Base-by-base conservation (phyloP, 2,329 filamentous ascomycete species). In the Penicillium brasilianum region DNA sequence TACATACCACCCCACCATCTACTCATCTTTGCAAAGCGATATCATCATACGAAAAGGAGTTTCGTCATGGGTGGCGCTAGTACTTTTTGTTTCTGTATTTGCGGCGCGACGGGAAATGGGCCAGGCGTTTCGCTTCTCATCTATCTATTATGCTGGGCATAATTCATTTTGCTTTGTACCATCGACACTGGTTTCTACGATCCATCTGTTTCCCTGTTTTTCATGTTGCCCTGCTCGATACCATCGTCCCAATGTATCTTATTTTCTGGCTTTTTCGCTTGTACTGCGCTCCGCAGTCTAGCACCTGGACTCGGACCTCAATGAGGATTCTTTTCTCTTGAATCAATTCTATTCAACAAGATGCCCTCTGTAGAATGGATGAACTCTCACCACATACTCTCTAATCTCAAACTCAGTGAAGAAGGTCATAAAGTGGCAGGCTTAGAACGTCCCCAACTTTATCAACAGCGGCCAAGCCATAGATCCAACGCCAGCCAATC, bases 21-120 rank as follows among this genome's bases (percentile, higher is more conserved):
- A 20, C 52, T 50, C 39, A 39, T 56, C 46, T 61, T 60, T 46
- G 44, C 59, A 50, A 43, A 53, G 57, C 60, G 55, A 64, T 58
- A 60, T 63, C 57, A 60, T 62, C 50, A 63, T 39, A 28, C 52
- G n/a, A 57, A 62, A 59, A 59, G 67, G 66, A 63, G 64, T 69
- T 68, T 46, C 53, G 36, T 48, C 58, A n/a, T 18, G 16, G 43
- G 54, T 55, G 60, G 61, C 56, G 51, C 57, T 63, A 49, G 14
- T 48, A 10, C 18, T 53, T 39, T 41, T 53, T 51, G n/a, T 36
- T 51, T 51, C 25, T 51, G 18, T 49, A 9, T 30, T 51, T 25
- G 49, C 50, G 57, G 52, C 50, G 54, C 37, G 30, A 49, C 43
- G 30, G 36, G 57, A 20, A 39, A 18, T 22, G 48, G 55, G 60